Base-by-base conservation (phyloP, 2,329 filamentous ascomycete species). In the Hymenoscyphus linearis region DNA sequence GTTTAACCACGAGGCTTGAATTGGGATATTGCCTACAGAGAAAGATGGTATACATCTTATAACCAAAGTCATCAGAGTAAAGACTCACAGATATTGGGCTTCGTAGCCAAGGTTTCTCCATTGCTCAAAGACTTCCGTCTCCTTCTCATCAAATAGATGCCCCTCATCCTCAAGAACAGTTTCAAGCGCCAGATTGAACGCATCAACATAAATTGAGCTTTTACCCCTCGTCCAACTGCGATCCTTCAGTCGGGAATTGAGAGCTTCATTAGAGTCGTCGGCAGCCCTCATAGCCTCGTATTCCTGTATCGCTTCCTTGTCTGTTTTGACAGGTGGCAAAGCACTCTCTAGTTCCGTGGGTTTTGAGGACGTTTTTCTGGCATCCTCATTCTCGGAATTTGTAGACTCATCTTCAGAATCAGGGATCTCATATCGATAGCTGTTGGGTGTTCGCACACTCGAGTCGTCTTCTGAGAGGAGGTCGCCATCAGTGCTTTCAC, bases 141-240 rank as follows among this genome's bases (percentile, higher is more conserved):
- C 95, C 18, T 85, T 87, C 61, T 86, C 83, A 69, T 95, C 84
- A 72, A 98, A 99, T 0, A 99, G 78, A 74, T 96, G 91, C 0
- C 84, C 82, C 75, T 99, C 95, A 61, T 98, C 91, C 55, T 91
- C 86, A 13, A 98, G 77, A 3, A 99, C 95, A 0, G 91, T 96
- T 62, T 93, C 87, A 55, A 99, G 78, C 2, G 93, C 91, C 14
- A 98, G 79, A 70, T 96, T 96, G 79, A 99, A 99, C 0, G 95
- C 95, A 76, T 99, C 95, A 18, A 97, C 91, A 70, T 99, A 99
- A 60, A 99, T 91, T 1, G 93, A 98, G 70, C 87, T 96, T 72
- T 85, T 87, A 0, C 91, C 91, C 69, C 82, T 85, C 4, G 86
- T 76, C 91, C 91, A 96, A 62, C 77, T 82, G 57, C 78, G 79